Conservation (phyloP, 2,329 filamentous ascomycete genomes). For the Botryotinia convoluta region DNA sequence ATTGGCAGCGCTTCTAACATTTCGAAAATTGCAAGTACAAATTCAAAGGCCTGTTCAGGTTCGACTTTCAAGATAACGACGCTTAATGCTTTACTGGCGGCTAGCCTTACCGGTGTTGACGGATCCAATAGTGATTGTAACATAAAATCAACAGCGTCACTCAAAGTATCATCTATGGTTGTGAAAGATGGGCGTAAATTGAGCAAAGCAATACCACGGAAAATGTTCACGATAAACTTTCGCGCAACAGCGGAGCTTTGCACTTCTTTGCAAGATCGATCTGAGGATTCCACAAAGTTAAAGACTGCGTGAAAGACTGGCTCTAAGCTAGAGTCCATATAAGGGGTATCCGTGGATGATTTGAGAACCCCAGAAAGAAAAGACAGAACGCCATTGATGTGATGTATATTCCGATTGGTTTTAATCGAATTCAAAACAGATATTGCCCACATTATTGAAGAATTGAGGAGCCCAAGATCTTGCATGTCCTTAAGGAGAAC, state of each 20-base stretch:
- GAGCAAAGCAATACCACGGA: constrained; percentile 70
- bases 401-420: constrained; percentile 58
- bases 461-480: constrained; percentile 64
- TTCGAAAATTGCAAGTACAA: constrained; percentile 82
- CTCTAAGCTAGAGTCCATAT: constrained; percentile 66
- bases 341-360: constrained; percentile 67
- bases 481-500: constrained; percentile 89
- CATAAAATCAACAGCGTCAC: constrained; percentile 78
- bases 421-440: constrained; percentile 52
- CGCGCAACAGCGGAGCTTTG: constrained; percentile 74
- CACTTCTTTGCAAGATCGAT: constrained; percentile 51
- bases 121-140: constrained; percentile 78
- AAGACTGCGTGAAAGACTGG: constrained; percentile 65
- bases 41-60: constrained; percentile 75
- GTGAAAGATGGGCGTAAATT: constrained; percentile 37
- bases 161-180: constrained; percentile 54
- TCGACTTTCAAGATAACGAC: constrained; percentile 80
- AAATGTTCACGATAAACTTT: constrained; percentile 81
- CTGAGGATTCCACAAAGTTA: constrained; percentile 53
- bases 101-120: constrained; percentile 85
- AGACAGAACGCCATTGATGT: constrained; percentile 73
- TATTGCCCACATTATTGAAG: constrained; percentile 70
- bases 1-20: constrained; percentile 58
- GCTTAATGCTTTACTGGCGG: constrained; percentile 89
- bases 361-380: constrained; percentile 74